These are phyloP conservation scores for Podospora tetraspora DNA, from an alignment of 495 filamentous ascomycete genomes.

Conservation along the genomic window DNA sequence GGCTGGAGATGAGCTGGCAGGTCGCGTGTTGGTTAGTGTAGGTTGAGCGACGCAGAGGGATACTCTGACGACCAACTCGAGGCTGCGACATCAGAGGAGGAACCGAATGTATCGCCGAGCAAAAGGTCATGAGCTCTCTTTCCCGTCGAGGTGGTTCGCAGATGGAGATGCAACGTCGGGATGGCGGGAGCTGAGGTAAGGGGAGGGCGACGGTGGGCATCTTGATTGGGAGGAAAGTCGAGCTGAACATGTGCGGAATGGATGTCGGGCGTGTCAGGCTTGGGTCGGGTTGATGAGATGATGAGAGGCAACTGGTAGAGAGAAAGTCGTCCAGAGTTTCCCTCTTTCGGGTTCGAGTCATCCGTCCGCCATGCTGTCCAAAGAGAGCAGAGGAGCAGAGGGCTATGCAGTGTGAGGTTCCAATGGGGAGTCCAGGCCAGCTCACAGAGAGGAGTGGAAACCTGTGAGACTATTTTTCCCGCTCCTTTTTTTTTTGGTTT, in stretches of 20 bases:
- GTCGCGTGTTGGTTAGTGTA: background rate
- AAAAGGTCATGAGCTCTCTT: background rate
- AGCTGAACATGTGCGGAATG: constrained; percentile 12
- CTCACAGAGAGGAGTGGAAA: constrained; percentile 3
- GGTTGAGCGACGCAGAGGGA: background rate
- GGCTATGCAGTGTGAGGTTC: constrained; percentile 14
- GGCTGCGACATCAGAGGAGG: background rate
- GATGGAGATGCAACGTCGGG: background rate
- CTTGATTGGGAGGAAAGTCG: constrained; percentile 13
- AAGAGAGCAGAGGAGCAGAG: background rate
- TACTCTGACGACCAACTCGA: background rate
- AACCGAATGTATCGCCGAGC: background rate
- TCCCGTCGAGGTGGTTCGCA: background rate
- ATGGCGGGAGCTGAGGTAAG: constrained; percentile 7
- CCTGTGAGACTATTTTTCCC: no score
- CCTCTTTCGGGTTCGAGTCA: background rate
- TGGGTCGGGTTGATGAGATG: constrained; percentile 16
- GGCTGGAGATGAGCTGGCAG: background rate
- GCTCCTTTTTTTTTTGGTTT: background rate
- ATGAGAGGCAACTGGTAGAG: constrained; percentile 13
- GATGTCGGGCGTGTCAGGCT: constrained; percentile 22
- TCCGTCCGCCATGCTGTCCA: background rate
- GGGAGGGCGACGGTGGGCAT: background rate
- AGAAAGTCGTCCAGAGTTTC: no score
- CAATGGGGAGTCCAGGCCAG: constrained; percentile 17